Percentiles rank a stretch among this genome's conserved stretches.
Conservation (phyloP, 1,139 yeast species). For the Yamadazyma mexicana region DNA sequence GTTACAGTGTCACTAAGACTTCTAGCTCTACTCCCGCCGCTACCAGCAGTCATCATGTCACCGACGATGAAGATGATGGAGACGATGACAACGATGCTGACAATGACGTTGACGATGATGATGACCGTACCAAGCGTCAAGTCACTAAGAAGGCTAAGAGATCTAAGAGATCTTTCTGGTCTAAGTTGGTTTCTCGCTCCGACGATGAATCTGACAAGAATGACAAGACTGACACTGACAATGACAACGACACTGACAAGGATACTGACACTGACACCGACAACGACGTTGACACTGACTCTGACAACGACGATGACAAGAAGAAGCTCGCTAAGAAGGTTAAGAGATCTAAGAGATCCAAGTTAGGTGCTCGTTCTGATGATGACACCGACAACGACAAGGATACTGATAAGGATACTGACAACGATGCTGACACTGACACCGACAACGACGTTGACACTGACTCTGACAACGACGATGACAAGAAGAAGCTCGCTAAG, state of each 20-base stretch:
- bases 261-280: background rate
- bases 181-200: conserved; percentile 1
- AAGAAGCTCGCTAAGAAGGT: background rate
- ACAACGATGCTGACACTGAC: background rate
- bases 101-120: background rate
- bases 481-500: background rate
- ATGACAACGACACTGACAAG: too few relatives aligned
- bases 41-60: background rate
- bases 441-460: background rate
- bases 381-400: too few relatives aligned
- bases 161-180: too few relatives aligned
- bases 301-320: background rate
- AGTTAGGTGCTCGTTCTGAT: conserved; percentile 2
- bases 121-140: background rate
- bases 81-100: background rate
- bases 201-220: too few relatives aligned
- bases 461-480: background rate
- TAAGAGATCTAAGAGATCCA: too few relatives aligned
- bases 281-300: background rate
- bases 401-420: too few relatives aligned
- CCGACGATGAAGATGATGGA: background rate
- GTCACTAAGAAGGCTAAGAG: background rate
- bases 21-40: background rate
- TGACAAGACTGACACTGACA: too few relatives aligned
- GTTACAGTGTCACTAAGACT: background rate